phyloP scores from a whole-genome alignment of 371 early-diverging fungal genomes.

The Mucor racemosus region DNA sequence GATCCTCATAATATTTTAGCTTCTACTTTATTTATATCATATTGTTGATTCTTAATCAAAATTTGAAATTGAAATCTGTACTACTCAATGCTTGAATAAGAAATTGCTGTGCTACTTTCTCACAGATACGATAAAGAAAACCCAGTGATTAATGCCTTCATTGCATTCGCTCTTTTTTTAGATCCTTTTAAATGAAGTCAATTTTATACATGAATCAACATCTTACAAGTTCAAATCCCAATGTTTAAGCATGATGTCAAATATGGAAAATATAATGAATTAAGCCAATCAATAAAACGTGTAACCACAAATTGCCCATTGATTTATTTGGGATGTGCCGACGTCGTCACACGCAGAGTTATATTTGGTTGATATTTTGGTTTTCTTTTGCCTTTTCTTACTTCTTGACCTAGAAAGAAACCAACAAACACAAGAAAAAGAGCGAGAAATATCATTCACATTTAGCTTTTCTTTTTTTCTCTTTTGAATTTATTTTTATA shows the following conservation, averaged over 20 bases:
- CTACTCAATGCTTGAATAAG: neutral
- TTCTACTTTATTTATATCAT: neutral
- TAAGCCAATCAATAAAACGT: neutral
- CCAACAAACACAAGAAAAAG: neutral
- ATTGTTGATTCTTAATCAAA: too few relatives aligned
- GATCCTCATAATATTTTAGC: neutral
- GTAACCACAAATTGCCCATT: neutral
- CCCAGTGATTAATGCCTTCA: neutral
- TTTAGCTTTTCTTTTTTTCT: neutral
- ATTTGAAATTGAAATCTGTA: neutral
- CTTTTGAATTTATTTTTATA: neutral
- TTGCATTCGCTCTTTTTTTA: neutral
- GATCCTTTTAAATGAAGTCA: neutral
- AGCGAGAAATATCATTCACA: neutral
- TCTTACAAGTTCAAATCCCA: neutral
- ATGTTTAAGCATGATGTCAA: neutral
- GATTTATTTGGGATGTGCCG: conserved; percentile 1
- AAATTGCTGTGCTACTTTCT: neutral
- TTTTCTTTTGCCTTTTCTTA: conserved; percentile 1
- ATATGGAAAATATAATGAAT: neutral
- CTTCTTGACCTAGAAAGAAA: neutral
- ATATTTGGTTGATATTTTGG: neutral
- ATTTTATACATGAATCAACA: neutral
- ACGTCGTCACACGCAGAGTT: neutral
- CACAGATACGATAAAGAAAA: neutral